Evolutionary conservation across 176 grass and related monocot species (phyloP).

Genomic region (Oryza glumipatula): DNA sequence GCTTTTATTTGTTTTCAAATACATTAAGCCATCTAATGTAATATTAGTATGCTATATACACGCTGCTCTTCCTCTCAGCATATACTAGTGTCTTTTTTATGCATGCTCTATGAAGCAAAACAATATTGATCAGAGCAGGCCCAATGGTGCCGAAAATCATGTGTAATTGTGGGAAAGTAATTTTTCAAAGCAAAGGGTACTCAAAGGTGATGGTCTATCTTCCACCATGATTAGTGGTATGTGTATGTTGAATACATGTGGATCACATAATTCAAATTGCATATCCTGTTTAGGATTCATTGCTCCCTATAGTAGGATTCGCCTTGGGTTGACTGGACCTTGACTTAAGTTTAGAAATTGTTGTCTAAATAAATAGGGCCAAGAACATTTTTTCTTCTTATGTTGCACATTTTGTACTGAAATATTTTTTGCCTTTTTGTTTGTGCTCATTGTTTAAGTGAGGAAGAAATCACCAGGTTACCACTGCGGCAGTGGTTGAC

Average conservation of each 20-base stretch:
- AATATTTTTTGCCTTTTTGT: background rate
- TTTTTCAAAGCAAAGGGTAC: constrained; percentile 1
- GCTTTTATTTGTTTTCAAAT: background rate
- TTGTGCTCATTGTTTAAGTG: background rate
- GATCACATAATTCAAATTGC: background rate
- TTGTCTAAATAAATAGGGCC: background rate
- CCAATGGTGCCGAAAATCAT: background rate
- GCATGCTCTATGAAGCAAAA: background rate
- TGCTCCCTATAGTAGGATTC: background rate
- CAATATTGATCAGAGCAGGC: background rate
- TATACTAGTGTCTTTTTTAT: background rate
- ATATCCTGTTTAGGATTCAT: background rate
- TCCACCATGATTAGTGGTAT: background rate
- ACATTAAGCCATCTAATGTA: background rate
- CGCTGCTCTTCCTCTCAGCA: background rate
- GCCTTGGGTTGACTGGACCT: background rate
- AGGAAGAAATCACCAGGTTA: background rate
- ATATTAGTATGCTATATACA: background rate
- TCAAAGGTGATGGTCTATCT: background rate
- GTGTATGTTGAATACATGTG: background rate
- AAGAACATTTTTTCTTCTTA: background rate
- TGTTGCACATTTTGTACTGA: background rate
- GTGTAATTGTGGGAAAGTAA: background rate
- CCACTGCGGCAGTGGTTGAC: background rate
- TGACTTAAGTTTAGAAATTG: background rate